Conservation (phyloP, 2,329 filamentous ascomycete genomes). For the Nemania sp. region DNA sequence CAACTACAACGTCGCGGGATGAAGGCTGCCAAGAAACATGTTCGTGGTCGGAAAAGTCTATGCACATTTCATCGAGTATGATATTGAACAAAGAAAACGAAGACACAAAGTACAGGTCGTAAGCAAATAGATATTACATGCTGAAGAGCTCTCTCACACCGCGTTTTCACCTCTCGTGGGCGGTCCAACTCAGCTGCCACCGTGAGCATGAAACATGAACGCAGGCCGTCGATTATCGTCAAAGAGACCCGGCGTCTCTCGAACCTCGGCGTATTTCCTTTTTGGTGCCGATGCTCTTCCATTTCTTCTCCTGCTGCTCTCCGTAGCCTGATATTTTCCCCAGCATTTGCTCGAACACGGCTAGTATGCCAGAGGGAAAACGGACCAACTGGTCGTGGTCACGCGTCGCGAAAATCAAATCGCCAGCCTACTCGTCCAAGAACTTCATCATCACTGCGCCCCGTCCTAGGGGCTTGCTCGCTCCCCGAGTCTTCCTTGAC, state of each 20-base stretch:
- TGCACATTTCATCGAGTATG: slow-evolving; percentile 38
- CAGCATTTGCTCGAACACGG: slow-evolving; percentile 27
- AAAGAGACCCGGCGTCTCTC: slow-evolving; percentile 27
- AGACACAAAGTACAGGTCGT: slow-evolving; percentile 43
- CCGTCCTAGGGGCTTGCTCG: slow-evolving; percentile 22
- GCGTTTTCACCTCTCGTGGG: slow-evolving; percentile 34
- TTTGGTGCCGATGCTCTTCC: slow-evolving; percentile 24
- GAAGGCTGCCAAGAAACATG: neutral
- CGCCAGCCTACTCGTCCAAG: slow-evolving; percentile 26
- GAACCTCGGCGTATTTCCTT: slow-evolving; percentile 27
- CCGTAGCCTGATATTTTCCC: slow-evolving; percentile 23
- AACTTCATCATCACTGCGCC: slow-evolving; percentile 30
- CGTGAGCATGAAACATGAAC: slow-evolving; percentile 33
- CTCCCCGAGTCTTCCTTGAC: no score
- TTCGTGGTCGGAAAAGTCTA: slow-evolving; percentile 19
- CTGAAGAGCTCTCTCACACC: slow-evolving; percentile 45
- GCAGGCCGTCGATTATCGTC: slow-evolving; percentile 42
- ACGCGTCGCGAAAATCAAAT: slow-evolving; percentile 31
- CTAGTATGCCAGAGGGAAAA: slow-evolving; percentile 23
- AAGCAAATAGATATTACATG: slow-evolving; percentile 54
- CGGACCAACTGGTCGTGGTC: slow-evolving; percentile 19
- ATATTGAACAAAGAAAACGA: slow-evolving; percentile 38
- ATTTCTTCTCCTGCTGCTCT: slow-evolving; percentile 12
- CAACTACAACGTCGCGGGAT: neutral
- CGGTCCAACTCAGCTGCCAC: slow-evolving; percentile 29